Percentiles rank a stretch among this genome's conserved stretches.
Conservation (phyloP, 176 grass and related monocot genomes). For the Pontederia paniculata region DNA sequence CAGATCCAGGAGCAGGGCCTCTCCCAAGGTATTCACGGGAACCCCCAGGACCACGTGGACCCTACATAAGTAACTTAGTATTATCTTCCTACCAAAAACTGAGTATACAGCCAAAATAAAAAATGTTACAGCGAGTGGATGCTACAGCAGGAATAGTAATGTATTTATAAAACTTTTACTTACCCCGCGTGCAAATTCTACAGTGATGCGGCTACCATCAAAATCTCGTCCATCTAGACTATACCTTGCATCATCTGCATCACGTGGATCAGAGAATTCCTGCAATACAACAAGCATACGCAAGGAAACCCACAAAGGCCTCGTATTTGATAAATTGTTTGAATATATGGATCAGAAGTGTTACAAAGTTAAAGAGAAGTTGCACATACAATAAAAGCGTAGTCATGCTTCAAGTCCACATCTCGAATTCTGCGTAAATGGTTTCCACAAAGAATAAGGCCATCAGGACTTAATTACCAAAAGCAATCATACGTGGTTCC, state of each 20-base stretch:
- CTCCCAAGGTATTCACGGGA: slow-evolving; percentile 80
- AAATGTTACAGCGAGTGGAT: not conserved
- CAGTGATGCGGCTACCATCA: slow-evolving; percentile 83
- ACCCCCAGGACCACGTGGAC: slow-evolving; percentile 53
- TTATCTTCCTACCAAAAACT: too few relatives aligned
- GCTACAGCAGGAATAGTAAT: not conserved
- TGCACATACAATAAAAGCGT: slow-evolving; percentile 89
- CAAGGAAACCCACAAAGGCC: not conserved
- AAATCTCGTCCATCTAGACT: slow-evolving; percentile 82
- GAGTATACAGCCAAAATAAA: not conserved
- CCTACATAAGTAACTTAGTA: slow-evolving; percentile 16
- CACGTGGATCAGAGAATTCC: slow-evolving; percentile 84
- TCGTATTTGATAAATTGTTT: not conserved
- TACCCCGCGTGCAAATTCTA: slow-evolving; percentile 97
- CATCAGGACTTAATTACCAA: slow-evolving; percentile 37
- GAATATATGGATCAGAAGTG: not conserved
- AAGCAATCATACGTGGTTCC: slow-evolving; percentile 37
- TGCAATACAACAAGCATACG: slow-evolving; percentile 22
- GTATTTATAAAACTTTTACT: slow-evolving; percentile 3
- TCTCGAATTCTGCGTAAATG: slow-evolving; percentile 97
- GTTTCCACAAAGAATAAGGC: slow-evolving; percentile 82
- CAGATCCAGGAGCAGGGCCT: slow-evolving; percentile 84
- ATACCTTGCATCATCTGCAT: slow-evolving; percentile 92
- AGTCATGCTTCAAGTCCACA: slow-evolving; percentile 99
- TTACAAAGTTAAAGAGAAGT: slow-evolving; percentile 1